Conservation (phyloP, 805 yeast species). For the Metschnikowia sp. region DNA sequence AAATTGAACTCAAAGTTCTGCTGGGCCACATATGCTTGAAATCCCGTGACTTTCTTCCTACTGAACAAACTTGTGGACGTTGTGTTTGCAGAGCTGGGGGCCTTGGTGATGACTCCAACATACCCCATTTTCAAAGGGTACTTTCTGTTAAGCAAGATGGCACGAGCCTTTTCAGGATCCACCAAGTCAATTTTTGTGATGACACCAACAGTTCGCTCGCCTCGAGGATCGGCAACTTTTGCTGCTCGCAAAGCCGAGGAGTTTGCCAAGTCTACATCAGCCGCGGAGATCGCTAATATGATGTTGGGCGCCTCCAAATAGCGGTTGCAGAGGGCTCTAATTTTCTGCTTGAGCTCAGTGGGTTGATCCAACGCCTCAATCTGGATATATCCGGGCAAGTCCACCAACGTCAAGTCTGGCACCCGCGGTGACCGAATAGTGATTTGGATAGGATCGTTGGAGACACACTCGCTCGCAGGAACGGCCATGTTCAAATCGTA, state of each 20-base stretch:
- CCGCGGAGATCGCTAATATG: slow-evolving; percentile 92
- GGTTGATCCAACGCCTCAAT: slow-evolving; percentile 98
- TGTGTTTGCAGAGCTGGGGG: slow-evolving; percentile 46
- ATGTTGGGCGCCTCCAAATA: slow-evolving; percentile 91
- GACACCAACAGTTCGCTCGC: slow-evolving; percentile 95
- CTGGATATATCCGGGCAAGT: slow-evolving; percentile 96
- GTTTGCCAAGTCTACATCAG: slow-evolving; percentile 96
- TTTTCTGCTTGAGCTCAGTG: slow-evolving; percentile 69
- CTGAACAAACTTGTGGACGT: slow-evolving; percentile 39
- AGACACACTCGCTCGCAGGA: slow-evolving; percentile 78
- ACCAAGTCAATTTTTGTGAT: slow-evolving; percentile 92
- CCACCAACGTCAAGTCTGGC: slow-evolving; percentile 88
- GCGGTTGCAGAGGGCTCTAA: slow-evolving; percentile 74
- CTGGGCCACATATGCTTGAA: slow-evolving; percentile 64
- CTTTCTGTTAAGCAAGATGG: slow-evolving; percentile 66
- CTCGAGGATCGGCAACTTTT: slow-evolving; percentile 83
- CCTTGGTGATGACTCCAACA: slow-evolving; percentile 93
- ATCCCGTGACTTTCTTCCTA: slow-evolving; percentile 45
- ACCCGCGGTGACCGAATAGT: slow-evolving; percentile 86
- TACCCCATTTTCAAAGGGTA: slow-evolving; percentile 96
- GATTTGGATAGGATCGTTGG: slow-evolving; percentile 90
- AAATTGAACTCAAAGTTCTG: slow-evolving; percentile 55
- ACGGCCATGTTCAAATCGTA: slow-evolving; percentile 91
- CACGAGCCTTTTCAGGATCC: slow-evolving; percentile 67
- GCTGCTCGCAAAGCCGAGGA: slow-evolving; percentile 93